These are phyloP conservation scores for Colletotrichum incanum DNA, from an alignment of 2,329 filamentous ascomycete species.

Conservation along the genomic window DNA sequence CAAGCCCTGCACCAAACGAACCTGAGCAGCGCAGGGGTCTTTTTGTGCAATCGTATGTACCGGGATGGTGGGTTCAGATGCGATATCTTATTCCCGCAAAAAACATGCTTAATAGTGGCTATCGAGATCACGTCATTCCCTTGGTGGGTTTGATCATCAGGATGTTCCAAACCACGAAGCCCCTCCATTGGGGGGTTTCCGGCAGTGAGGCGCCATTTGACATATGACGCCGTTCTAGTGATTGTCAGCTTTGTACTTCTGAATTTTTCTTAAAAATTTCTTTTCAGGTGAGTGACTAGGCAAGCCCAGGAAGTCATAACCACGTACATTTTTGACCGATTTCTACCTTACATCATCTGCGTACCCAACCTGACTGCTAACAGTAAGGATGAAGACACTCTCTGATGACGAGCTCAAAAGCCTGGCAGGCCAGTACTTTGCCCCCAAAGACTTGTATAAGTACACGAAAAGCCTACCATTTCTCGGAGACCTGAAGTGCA, in stretches of 20 bases:
- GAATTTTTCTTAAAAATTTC: not conserved
- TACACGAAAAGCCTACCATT: constrained; percentile 51
- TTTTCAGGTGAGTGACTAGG: not conserved
- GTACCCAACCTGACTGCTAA: not conserved
- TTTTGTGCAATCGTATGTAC: not conserved
- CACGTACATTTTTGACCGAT: not conserved
- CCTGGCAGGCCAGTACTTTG: constrained; percentile 49
- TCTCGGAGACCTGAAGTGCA: constrained; percentile 48
- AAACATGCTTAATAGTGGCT: not conserved
- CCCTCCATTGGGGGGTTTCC: not conserved
- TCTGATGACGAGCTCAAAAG: constrained; percentile 45
- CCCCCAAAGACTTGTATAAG: constrained; percentile 48
- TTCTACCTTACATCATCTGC: not conserved
- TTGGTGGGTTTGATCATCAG: not conserved
- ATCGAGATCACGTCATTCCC: not conserved
- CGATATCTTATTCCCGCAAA: not conserved
- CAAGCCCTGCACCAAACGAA: not conserved
- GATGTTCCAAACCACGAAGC: not conserved
- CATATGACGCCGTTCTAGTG: not conserved
- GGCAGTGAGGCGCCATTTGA: not conserved
- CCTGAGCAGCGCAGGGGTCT: not conserved
- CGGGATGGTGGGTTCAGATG: not conserved
- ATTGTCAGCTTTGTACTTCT: not conserved
- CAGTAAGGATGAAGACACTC: constrained; percentile 45
- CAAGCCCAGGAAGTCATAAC: not conserved